Base-by-base conservation (phyloP, 805 yeast genomes). In the Sungouiozyma ichnusensis region DNA sequence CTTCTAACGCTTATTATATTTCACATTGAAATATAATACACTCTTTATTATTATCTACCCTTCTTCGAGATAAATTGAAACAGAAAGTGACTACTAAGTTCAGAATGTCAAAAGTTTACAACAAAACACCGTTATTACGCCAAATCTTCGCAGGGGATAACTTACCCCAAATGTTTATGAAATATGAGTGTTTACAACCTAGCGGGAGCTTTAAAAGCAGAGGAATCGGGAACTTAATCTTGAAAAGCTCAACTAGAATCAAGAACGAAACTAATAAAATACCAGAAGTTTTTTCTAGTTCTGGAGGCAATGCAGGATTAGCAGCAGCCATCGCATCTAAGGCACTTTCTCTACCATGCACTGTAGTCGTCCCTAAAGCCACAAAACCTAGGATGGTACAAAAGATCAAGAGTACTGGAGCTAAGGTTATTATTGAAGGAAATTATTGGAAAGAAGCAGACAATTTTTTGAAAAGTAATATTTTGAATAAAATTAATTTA, bases 281-380 rank as follows among this genome's bases (percentile, higher is more conserved):
- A 33, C 62, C 71, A 14, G 66, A 64, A 4, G 71, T 74, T 3
- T 68, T 67, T 46, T 69, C 77, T 4, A 72, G 77, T 13, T 69
- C 76, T 35, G 80, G 79, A 9, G 79, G 80, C 20, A 56, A 56
- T 41, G 58, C 59, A 3, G 59, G 59, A 1, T 62, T 72, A 41
- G 79, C 79, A 4, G 78, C 77, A 5, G 74, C 77, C 0, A 66
- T 65, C 37, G 66, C 75, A 29, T 67, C 75, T 2, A 48, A 60
- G 41, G 54, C 65, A 55, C 50, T 57, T 44, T 38, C 63, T 36
- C 43, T 72, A 48, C 54, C 58, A 43, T 43, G 69, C 55, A 76
- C 81, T 0, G 84, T 81, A 2, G 82, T 76, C 0, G 73, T 81
- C 1, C 86, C 86, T 1, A 56, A 52, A 1, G 56, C 66, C 3